Base-by-base conservation (phyloP, 2,329 filamentous ascomycete genomes). In the Tothia fuscella region DNA sequence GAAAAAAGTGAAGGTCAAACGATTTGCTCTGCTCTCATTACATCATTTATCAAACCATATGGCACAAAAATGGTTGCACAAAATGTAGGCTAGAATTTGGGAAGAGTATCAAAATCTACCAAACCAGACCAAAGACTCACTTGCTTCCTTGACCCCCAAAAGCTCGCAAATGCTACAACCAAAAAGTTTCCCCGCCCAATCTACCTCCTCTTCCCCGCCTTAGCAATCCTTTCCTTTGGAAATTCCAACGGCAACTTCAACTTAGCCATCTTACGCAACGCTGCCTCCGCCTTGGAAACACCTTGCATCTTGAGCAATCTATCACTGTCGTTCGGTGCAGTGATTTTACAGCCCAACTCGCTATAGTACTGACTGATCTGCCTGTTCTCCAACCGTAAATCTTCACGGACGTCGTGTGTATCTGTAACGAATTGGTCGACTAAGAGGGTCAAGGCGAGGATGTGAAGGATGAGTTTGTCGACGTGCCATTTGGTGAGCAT, bases 221-320 rank as follows among this genome's bases (percentile, higher is more conserved):
- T 19, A 6, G 20, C 31, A 5, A 30, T 35, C n/a, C 41, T 29
- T 53, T 64, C 56, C 64, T 81, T 87, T 1, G 89, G 91, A 57
- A 95, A 95, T 45, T 79, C 72, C 35, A 95, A 65, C 3, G 91
- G 91, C 47, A 95, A 60, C 51, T 72, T 75, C 52, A 96, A 64
- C 50, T 77, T 77, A 10, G 82, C 87, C 38, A 88, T 64, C 46
- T 62, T 71, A 47, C 77, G 76, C 43, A 75, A 75, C 16, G 61
- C 59, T 3, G 70, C 72, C 53, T 76, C 70, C 2, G 74, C 73
- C 56, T 78, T 78, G 24, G 71, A 73, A 49, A 78, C 74, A 49
- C 78, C 70, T 44, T 73, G 68, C 49, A 68, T 63, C 56, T 71
- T 75, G 22, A 58, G 56, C n/a, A n/a, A n/a, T 37, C 59, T 55